Percentiles rank a stretch among this genome's conserved stretches.
Evolutionary conservation across 371 early-diverging fungal species (phyloP).

Genomic region (Sporodiniella umbellata): DNA sequence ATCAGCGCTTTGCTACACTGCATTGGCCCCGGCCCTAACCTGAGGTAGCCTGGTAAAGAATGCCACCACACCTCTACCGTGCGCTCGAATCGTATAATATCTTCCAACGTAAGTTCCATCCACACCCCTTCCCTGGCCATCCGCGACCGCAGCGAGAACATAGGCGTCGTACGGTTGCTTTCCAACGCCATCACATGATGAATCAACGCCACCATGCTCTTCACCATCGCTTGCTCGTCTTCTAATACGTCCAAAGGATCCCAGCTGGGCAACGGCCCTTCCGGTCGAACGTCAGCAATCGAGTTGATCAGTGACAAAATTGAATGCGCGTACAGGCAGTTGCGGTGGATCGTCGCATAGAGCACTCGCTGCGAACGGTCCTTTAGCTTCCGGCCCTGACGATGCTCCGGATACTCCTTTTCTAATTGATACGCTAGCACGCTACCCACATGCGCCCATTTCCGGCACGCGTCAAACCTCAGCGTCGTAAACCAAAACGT

Average conservation of each 20-base stretch:
- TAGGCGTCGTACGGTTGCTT: neutral
- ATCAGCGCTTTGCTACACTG: slow-evolving; percentile 1
- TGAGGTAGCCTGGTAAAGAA: neutral
- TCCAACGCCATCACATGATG: neutral
- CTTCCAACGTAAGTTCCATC: slow-evolving; percentile 1
- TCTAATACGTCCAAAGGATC: neutral
- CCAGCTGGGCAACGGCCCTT: too few species aligned
- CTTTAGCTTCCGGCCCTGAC: neutral
- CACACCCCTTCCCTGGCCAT: neutral
- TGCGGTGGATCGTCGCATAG: slow-evolving; percentile 2
- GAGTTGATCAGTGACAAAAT: neutral
- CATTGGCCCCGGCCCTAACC: neutral
- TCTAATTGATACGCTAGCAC: neutral
- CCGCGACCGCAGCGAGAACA: neutral
- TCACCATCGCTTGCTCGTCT: neutral
- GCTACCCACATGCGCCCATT: neutral
- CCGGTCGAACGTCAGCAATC: too few species aligned
- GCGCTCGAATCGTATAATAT: neutral
- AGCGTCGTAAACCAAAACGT: neutral
- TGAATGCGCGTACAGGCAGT: neutral
- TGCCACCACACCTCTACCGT: slow-evolving; percentile 2
- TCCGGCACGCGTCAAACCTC: neutral
- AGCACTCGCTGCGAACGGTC: neutral
- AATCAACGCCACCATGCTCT: neutral
- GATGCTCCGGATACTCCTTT: neutral